Percentiles rank a stretch among this genome's conserved stretches.
Conservation (phyloP, 345 rosid genomes). For the Acer campestre region DNA sequence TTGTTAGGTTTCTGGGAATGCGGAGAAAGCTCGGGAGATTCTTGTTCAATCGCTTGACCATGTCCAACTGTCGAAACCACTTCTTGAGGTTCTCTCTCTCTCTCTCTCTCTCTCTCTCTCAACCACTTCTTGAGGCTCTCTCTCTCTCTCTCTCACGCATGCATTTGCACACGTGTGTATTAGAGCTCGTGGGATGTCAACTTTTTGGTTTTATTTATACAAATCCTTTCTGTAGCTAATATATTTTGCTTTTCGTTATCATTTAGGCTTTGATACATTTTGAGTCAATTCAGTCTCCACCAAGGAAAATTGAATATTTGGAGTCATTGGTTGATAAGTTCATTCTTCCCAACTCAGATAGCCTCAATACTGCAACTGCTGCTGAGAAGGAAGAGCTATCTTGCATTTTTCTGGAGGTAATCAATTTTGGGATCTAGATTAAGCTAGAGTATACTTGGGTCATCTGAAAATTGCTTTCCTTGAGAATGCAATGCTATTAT, state of each 20-base stretch:
- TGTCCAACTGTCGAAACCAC: conserved; percentile 72
- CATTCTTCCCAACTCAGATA: conserved; percentile 57
- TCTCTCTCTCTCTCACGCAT: conserved; percentile 1
- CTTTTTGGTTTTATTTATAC: not conserved
- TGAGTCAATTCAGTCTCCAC: conserved; percentile 67
- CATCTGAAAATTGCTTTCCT: not conserved
- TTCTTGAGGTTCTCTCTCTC: conserved; percentile 57
- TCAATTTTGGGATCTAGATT: not conserved
- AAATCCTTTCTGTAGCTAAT: conserved; percentile 14
- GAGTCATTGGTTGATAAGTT: conserved; percentile 74
- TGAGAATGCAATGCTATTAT: not conserved
- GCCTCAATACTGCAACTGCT: conserved; percentile 42
- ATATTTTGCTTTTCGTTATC: conserved; percentile 1
- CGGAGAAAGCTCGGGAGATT: conserved; percentile 79
- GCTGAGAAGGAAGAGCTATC: conserved; percentile 91
- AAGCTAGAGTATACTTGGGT: not conserved
- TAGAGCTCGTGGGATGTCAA: not conserved
- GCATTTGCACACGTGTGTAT: not conserved
- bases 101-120: not conserved
- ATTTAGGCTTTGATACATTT: conserved; percentile 67
- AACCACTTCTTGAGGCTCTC: conserved; percentile 67
- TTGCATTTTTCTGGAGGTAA: conserved; percentile 85
- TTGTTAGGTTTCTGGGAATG: conserved; percentile 64
- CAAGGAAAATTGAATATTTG: conserved; percentile 72
- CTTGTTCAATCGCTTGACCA: conserved; percentile 72